Conservation (phyloP, 2,329 filamentous ascomycete genomes). For the Colletotrichum siamense region DNA sequence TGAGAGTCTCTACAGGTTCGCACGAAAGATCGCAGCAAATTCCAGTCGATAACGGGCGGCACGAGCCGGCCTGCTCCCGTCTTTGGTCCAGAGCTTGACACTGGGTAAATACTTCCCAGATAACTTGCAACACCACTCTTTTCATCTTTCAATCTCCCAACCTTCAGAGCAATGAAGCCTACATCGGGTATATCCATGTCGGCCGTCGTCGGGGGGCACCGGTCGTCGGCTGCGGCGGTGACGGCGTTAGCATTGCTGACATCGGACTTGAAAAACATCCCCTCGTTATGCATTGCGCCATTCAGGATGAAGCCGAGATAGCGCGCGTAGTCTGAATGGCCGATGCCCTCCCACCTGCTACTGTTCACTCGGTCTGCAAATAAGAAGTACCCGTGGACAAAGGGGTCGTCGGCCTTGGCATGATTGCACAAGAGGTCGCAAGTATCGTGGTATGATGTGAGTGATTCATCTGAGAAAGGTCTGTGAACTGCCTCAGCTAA, state of each 20-base stretch:
- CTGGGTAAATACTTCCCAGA: background rate
- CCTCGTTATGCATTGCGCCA: background rate
- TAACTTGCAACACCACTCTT: background rate
- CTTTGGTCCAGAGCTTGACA: background rate
- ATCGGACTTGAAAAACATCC: background rate
- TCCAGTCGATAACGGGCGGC: background rate
- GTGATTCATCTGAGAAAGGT: background rate
- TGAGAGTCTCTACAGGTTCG: background rate
- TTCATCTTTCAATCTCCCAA: background rate
- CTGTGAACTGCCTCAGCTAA: background rate
- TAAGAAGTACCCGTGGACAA: background rate
- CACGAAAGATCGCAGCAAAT: background rate
- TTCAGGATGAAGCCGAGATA: background rate
- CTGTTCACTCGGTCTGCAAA: background rate
- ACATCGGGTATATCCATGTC: background rate
- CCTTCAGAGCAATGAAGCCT: background rate
- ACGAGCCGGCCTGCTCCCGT: background rate
- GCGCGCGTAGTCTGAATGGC: background rate
- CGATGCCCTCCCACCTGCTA: background rate
- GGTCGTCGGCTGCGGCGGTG: accelerated
- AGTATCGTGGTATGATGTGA: background rate
- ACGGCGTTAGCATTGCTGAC: accelerated
- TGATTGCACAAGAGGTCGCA: background rate
- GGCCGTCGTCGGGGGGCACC: background rate
- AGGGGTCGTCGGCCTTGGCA: accelerated